Evolutionary conservation across 2,329 filamentous ascomycete genomes (phyloP).

Genomic region (Beauveria asiatica): DNA sequence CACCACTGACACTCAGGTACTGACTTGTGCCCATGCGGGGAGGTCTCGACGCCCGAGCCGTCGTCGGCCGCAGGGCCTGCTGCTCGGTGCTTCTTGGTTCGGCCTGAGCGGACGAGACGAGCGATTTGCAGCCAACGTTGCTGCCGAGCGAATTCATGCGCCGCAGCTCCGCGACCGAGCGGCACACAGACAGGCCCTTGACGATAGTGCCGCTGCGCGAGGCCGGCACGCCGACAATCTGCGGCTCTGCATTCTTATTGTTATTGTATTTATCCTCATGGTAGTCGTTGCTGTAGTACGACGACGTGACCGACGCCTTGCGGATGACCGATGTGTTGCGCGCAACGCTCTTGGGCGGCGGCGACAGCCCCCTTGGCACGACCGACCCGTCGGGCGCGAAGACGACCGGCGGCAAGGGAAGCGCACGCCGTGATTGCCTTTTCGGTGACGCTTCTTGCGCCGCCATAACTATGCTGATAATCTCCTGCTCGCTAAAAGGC

Average conservation of each 20-base stretch:
- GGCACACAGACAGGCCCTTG: slow-evolving; percentile 23
- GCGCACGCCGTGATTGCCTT: slow-evolving; percentile 14
- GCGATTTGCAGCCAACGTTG: slow-evolving; percentile 33
- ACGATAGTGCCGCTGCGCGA: not conserved
- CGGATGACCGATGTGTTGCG: not conserved
- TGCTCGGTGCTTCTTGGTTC: too few species aligned
- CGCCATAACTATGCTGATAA: slow-evolving; percentile 23
- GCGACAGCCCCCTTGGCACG: slow-evolving; percentile 22
- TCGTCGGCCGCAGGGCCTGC: slow-evolving; percentile 23
- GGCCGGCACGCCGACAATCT: not conserved
- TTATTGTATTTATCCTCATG: not conserved
- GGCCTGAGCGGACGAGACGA: slow-evolving; percentile 22
- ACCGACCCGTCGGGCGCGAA: slow-evolving; percentile 20
- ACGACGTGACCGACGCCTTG: slow-evolving; percentile 15
- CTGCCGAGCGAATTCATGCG: slow-evolving; percentile 49
- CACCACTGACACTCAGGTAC: slow-evolving; percentile 33
- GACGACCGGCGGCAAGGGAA: slow-evolving; percentile 22
- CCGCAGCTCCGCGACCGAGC: slow-evolving; percentile 42
- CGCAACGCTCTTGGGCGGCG: slow-evolving; percentile 15
- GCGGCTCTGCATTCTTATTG: not conserved
- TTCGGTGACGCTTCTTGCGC: slow-evolving; percentile 11
- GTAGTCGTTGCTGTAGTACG: slow-evolving; percentile 16
- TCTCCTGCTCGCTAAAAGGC: slow-evolving; percentile 26
- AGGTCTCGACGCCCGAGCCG: not conserved
- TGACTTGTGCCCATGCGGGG: slow-evolving; percentile 32